Evolutionary conservation across 1,139 yeast species (phyloP), one percentile per base, ranked within the genome.

Genomic region (Geotrichum klebahnii): DNA sequence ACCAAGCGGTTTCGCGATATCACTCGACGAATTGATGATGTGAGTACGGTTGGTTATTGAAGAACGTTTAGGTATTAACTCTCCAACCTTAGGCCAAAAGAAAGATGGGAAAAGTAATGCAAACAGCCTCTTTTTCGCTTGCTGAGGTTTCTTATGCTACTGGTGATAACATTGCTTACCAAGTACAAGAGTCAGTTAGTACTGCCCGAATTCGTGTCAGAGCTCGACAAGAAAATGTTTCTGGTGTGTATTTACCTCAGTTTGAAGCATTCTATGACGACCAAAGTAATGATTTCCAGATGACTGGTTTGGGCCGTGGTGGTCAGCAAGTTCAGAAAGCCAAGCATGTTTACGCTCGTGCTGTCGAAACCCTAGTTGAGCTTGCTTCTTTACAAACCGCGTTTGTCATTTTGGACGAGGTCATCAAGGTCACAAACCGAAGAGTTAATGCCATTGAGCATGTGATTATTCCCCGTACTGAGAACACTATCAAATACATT

Each of bases 391-490:
- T 92, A 63, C 74, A 70, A 86, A 92, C 98, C 2, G 97, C 97
- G 3, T 92, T 92, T 67, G 88, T 92, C 55, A 90, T 92, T 59
- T 78, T 92, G 66, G 98, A 92, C 70, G 98, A 92, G 67, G 98
- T 92, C 53, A 92, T 92, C 68, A 92, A 92, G 71, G 96, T 92
- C 50, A 92, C 98, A 52, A 92, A 92, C 70, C 81, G 98, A 73
- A 85, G 98, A 77, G 98, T 92, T 62, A 92, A 92, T 69, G 97
- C 98, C 59, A 92, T 92, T 71, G 98, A 92, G 73, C 97, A 92
- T 67, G 97, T 92, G 47, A 90, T 92, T 63, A 92, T 92, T 54
- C 98, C 98, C 56, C 80, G 97, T 70, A 90, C 97, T 1, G 97
- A 92, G 69, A 92, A 92, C 69, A 92, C 98, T 32, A 92, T 92